Base-by-base conservation (phyloP, 1,284 basidiomycete species). In the Cerrena zonata region DNA sequence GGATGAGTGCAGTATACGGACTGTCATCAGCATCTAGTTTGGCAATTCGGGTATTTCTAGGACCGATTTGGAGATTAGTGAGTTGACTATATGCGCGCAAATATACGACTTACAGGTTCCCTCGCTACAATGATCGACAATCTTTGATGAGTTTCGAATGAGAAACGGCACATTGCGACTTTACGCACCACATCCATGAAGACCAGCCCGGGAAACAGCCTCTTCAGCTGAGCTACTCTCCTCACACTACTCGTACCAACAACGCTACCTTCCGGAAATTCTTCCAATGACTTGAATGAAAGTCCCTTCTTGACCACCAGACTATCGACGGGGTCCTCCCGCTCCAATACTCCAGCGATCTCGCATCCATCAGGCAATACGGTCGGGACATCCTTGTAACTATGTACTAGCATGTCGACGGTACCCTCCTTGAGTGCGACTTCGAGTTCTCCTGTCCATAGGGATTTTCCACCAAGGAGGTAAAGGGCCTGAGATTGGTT, bases 361-460 rank as follows among this genome's bases (percentile, higher is more conserved):
- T 87, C 80, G 65, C 91, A 94, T 1, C 91, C 91, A 0, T 82
- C 79, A 0, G 93, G 93, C 24, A 98, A 70, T 2, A 75, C 74
- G 2, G 95, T 99, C 10, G 95, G 95, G 19, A 98, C 82, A 67
- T 99, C 96, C 69, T 99, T 99, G 60, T 93, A 75, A 50, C 82
- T 86, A 70, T 99, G 96, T 19, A 99, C 86, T 60, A 99, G 84
- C 74, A 97, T 85, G 66, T 99, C 96, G 48, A 96, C 89, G 11
- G 76, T 72, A 18, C 79, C 75, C 38, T 82, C 76, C 41, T 80
- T 74, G 48, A 98, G 74, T 22, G 88, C 84, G 19, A 88, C 86
- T 66, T 98, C 94, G 53, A 98, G 82, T 64, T 97, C 94, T 64
- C 91, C 89, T 25, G 94, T 97, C 94, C 94, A 98, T 15, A 98